A percentile compares a stretch with the other conserved stretches of the same genome.
Conservation (phyloP, 2,329 filamentous ascomycete genomes). For the Clarireedia paspali region DNA sequence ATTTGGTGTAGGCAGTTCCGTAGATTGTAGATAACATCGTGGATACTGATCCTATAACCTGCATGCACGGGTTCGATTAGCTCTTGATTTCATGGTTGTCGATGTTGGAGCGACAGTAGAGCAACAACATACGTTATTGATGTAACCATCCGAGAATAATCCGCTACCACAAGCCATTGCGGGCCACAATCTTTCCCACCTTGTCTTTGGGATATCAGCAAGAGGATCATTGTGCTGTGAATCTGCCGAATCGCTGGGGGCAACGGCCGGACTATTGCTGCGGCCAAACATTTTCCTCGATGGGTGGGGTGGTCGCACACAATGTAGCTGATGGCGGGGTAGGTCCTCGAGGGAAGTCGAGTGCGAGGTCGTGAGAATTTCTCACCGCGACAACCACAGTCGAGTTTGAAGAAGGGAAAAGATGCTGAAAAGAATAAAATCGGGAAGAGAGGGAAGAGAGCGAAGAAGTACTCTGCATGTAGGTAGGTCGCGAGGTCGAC, state of each 20-base stretch:
- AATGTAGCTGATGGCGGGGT: not conserved
- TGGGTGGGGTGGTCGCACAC: too few species aligned
- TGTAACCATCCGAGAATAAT: constrained; percentile 85
- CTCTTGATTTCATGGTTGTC: not conserved
- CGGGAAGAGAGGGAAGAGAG: too few species aligned
- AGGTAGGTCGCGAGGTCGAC: too few species aligned
- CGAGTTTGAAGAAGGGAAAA: too few species aligned
- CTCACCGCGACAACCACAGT: too few species aligned
- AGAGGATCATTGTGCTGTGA: constrained; percentile 13
- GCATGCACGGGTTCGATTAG: not conserved
- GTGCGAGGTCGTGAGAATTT: not conserved
- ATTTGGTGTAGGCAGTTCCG: constrained; percentile 57
- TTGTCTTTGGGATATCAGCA: constrained; percentile 16
- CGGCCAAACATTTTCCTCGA: constrained; percentile 11
- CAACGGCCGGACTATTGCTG: constrained; percentile 9
- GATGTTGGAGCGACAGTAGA: not conserved
- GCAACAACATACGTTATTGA: constrained; percentile 62
- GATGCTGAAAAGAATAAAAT: too few species aligned
- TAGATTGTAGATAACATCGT: constrained; percentile 68
- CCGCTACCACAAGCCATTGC: constrained; percentile 82
- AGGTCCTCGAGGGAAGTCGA: not conserved
- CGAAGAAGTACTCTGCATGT: too few species aligned
- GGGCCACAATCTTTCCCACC: constrained; percentile 39
- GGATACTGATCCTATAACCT: constrained; percentile 80
- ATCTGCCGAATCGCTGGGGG: constrained; percentile 4